Evolutionary conservation across 108 stramenopile genomes (phyloP).

Genomic region (Phaeodactylum tricornutum): DNA sequence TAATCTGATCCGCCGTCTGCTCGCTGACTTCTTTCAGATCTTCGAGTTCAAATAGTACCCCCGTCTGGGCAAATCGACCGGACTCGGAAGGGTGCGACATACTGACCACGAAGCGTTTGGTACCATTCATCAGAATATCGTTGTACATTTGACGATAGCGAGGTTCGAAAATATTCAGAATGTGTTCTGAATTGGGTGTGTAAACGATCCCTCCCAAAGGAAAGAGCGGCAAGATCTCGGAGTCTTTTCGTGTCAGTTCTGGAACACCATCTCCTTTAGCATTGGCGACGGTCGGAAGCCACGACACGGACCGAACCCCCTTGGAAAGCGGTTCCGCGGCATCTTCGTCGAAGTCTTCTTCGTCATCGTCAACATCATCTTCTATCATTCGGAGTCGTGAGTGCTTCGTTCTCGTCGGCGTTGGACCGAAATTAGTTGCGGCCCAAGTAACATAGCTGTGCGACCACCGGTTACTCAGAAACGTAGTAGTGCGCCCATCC

Average conservation of each 20-base stretch:
- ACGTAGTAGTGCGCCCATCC: too few species aligned
- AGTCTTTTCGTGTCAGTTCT: slow-evolving; percentile 7
- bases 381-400: too few species aligned
- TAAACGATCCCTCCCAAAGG: slow-evolving; percentile 80
- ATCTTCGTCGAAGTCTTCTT: slow-evolving; percentile 41
- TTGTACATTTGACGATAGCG: slow-evolving; percentile 87
- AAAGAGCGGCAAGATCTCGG: slow-evolving; percentile 68
- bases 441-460: too few species aligned
- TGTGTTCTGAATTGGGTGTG: slow-evolving; percentile 81
- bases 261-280: slow-evolving; percentile 4
- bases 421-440: too few species aligned
- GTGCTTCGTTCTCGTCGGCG: too few species aligned
- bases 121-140: slow-evolving; percentile 82
- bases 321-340: slow-evolving; percentile 42
- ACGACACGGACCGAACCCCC: slow-evolving; percentile 70
- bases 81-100: slow-evolving; percentile 68
- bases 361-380: slow-evolving; percentile 5
- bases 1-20: slow-evolving; percentile 74
- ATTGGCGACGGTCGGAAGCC: slow-evolving; percentile 57
- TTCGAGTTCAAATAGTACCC: slow-evolving; percentile 70
- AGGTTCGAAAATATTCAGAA: slow-evolving; percentile 86
- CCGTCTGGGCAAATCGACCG: slow-evolving; percentile 69
- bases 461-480: too few species aligned
- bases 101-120: slow-evolving; percentile 65
- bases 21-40: slow-evolving; percentile 81